Base-by-base conservation (phyloP, 2,329 filamentous ascomycete species). In the Akanthomyces dipterigenus region DNA sequence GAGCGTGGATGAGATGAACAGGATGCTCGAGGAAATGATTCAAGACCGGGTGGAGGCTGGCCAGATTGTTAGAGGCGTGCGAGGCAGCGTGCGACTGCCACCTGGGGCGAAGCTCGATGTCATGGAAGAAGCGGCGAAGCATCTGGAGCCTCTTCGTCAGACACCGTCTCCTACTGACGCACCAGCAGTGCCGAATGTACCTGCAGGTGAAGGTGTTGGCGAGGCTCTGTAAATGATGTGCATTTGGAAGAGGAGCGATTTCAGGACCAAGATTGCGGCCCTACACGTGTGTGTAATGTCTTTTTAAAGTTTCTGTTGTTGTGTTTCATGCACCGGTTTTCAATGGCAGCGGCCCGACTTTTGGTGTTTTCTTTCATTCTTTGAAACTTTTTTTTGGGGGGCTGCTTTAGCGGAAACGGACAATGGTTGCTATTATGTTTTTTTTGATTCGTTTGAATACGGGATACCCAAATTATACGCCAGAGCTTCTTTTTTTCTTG, bases 21-120 rank as follows among this genome's bases (percentile, higher is more conserved):
- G 87, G 68, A 92, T 97, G 78, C 82, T 97, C 28, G 93, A 98
- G 69, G 91, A 96, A 75, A 97, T 98, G 93, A 95, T 97, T 63
- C 89, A 93, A 70, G 90, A 93, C 70, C 86, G 89, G 62, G 89
- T 96, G 58, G 90, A 95, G 67, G 86, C 81, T 57, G 90, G 89
- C 24, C 85, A 90, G 60, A 76, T 91, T 24, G 80, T 90, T 34
- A 85, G 89, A 68, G 82, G 87, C 57, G 77, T 77, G 56, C 80
- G 87, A 63, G 89, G 88, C 45, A 91, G 87, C 69, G 82, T 91
- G 55, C 83, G 86, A 54, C 71, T 89, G 40, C 78, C 80, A 5
- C 74, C 70, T 46, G 80, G 79, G 49, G 72, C 75, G 46, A 81
- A 79, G 69, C 65, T 70, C 40, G 75, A 75, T 43, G 66, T 67